phyloP scores from a whole-genome alignment of 106 monocot genomes.

The Acorus gramineus region DNA sequence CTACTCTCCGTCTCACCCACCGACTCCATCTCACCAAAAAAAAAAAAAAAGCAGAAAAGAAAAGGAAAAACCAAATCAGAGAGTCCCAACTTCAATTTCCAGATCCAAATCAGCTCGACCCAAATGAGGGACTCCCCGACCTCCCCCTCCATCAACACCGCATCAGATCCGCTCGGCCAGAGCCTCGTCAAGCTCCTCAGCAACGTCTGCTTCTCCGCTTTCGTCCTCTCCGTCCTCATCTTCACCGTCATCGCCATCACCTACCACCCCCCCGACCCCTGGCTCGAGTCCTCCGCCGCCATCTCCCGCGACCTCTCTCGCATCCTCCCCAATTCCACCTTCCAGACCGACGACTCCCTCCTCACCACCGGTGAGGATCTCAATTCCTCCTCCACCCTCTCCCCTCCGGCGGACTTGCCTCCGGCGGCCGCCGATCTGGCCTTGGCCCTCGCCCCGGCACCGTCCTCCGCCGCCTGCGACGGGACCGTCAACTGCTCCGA shows the following conservation, averaged over 20 bases:
- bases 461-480: slow-evolving; percentile 12
- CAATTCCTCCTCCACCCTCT: slow-evolving; percentile 2
- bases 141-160: no score
- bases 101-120: no score
- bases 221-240: slow-evolving; percentile 63
- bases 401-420: not conserved
- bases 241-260: slow-evolving; percentile 94
- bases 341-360: slow-evolving; percentile 68
- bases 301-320: slow-evolving; percentile 53
- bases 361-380: slow-evolving; percentile 63
- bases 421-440: not conserved
- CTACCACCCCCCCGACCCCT: slow-evolving; percentile 95
- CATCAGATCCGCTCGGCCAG: slow-evolving; percentile 13
- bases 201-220: slow-evolving; percentile 69
- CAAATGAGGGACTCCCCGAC: no score
- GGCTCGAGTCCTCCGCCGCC: slow-evolving; percentile 70
- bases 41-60: no score
- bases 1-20: no score
- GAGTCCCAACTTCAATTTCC: no score
- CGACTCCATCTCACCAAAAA: no score
- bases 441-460: not conserved
- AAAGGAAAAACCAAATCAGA: no score
- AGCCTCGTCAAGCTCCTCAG: slow-evolving; percentile 34
- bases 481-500: slow-evolving; percentile 57
- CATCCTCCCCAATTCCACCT: slow-evolving; percentile 76